Evolutionary conservation across 257 asterid species (phyloP), one percentile per base, ranked within the genome.

Genomic region (Solanum acaule): DNA sequence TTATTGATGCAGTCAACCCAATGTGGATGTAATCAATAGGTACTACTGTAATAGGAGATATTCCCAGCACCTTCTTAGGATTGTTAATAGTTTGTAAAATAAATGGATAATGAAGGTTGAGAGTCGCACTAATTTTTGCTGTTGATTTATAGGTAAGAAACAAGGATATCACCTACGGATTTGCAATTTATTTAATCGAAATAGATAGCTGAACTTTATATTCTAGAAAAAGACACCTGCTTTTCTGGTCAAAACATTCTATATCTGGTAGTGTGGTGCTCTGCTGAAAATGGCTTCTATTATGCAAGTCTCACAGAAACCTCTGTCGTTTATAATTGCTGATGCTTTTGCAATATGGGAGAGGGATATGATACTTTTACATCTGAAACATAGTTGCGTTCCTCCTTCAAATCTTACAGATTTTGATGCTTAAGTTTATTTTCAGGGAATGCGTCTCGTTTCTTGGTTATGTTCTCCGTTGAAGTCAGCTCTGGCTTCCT

Each of bases 401-500:
- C 85, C 68, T 44, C 40, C 37, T 81, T 46, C 34, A 49, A 79
- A 81, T 29, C 6, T 46, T 46, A 81, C 34, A 46, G 23, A 42
- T 46, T 31, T 29, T 81, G 86, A 81, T 81, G 29, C 18, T 46
- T 49, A 49, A 18, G 11, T 49, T 46, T n/a, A 67, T 89, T 52
- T 89, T 72, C 90, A 96, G 98, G 96, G 37, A 96, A 96, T 67
- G 85, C 75, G 88, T 94, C 98, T 31, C 93, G 83, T 18, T 97
- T 97, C 88, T 81, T 89, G 90, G 92, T 97, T 31, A 86, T 95
- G 92, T 88, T 95, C 75, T 92, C 98, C 12, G 59, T 97, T 91
- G 99, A 97, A 91, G 98, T 95, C 87, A 95, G 95, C 42, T 90
- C 89, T 15, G 99, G 99, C 49, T 72, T 92, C 75, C 42, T 97